Percentiles rank a stretch among this genome's conserved stretches.
phyloP scores from a whole-genome alignment of 148 eudicot species.

The Camellia granthamiana region DNA sequence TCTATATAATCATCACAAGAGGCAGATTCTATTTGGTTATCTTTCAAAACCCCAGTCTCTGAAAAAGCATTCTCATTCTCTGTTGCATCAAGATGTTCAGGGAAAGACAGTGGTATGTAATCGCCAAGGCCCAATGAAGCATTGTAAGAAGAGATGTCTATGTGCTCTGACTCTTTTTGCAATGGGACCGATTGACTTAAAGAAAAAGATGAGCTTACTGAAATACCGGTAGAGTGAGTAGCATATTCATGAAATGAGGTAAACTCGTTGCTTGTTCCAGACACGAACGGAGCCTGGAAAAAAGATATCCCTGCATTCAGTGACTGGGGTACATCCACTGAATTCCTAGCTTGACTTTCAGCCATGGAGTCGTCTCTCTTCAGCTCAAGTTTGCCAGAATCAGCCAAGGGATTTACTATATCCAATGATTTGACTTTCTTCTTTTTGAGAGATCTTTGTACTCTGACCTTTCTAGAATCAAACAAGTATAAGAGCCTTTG shows the following conservation, averaged over 20 bases:
- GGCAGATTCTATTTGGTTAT: constrained; percentile 4
- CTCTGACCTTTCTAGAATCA: constrained; percentile 5
- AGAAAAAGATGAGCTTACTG: constrained; percentile 2
- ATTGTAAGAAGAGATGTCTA: constrained; percentile 7
- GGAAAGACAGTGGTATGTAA: constrained; percentile 23
- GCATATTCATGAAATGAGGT: not conserved
- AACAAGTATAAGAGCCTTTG: constrained; percentile 19
- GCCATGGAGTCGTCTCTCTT: not conserved
- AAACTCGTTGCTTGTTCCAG: not conserved
- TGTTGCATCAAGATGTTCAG: constrained; percentile 10
- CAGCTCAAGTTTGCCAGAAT: not conserved
- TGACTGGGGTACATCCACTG: not conserved
- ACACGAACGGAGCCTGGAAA: not conserved
- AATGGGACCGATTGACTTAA: constrained; percentile 10
- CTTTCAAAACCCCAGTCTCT: not conserved
- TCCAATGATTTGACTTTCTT: not conserved
- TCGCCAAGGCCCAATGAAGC: constrained; percentile 13
- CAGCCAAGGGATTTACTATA: not conserved
- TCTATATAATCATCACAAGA: not conserved
- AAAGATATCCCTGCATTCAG: not conserved
- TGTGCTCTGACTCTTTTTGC: constrained; percentile 3
- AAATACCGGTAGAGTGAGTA: not conserved
- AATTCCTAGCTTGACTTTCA: not conserved
- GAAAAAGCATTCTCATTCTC: constrained; percentile 9
- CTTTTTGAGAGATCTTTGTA: constrained; percentile 12